Conservation (phyloP, 2,329 filamentous ascomycete species). For the Trichoderma afroharzianum region DNA sequence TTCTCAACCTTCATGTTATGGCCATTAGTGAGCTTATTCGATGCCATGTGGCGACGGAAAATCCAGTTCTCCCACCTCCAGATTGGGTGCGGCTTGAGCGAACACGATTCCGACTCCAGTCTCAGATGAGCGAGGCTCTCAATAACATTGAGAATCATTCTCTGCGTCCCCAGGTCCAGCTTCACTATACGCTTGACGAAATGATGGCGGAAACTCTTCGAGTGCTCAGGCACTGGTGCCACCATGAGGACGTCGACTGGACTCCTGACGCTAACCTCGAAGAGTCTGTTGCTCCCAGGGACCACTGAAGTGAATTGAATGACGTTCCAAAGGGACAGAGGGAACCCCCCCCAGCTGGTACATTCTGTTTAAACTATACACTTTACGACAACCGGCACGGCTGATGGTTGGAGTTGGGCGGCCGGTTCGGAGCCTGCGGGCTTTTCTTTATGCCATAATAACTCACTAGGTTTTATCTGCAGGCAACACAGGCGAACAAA, state of each 20-base stretch:
- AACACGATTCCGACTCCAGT: constrained; percentile 14
- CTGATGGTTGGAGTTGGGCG: not conserved
- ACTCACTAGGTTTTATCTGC: not conserved
- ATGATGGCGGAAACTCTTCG: constrained; percentile 37
- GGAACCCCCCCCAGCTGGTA: not conserved
- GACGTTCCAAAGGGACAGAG: not conserved
- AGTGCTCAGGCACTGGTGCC: constrained; percentile 43
- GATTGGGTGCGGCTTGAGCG: constrained; percentile 14
- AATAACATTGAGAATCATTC: constrained; percentile 9
- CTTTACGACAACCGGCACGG: not conserved
- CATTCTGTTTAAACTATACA: not conserved
- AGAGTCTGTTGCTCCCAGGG: constrained; percentile 20
- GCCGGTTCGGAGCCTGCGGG: not conserved
- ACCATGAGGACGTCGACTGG: constrained; percentile 46
- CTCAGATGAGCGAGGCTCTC: constrained; percentile 17
- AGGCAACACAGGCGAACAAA: not conserved
- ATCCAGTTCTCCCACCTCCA: constrained; percentile 16
- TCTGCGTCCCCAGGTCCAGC: constrained; percentile 33
- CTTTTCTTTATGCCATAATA: not conserved
- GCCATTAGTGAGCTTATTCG: constrained; percentile 45
- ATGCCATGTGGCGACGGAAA: constrained; percentile 32
- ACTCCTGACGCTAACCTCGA: constrained; percentile 34
- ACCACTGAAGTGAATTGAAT: not conserved
- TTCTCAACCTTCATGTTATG: constrained; percentile 43
- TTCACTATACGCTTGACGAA: constrained; percentile 46